Percentiles rank a stretch among this genome's conserved stretches.
Conservation (phyloP, 371 early-diverging fungal species). For the Polyrhizophydium stewartii region DNA sequence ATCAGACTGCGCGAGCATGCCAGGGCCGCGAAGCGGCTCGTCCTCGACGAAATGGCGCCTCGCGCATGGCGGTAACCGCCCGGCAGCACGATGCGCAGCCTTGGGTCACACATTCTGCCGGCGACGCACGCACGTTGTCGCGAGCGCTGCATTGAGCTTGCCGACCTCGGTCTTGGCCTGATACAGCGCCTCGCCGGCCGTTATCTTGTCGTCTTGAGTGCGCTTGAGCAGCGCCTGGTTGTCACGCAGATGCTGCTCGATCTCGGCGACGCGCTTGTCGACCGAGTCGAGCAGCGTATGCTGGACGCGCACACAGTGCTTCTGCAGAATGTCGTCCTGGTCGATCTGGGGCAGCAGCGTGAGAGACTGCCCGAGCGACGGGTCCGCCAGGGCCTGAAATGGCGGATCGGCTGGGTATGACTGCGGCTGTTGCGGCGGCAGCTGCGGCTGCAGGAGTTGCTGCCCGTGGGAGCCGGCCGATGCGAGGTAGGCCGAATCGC, state of each 20-base stretch:
- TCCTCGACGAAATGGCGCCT: too few species aligned
- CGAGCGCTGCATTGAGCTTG: conserved; percentile 23
- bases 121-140: conserved; percentile 20
- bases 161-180: conserved; percentile 30
- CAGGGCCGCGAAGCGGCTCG: too few species aligned
- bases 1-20: too few species aligned
- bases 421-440: not conserved
- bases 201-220: conserved; percentile 29
- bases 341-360: not conserved
- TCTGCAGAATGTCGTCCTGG: conserved; percentile 23
- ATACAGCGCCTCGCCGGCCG: conserved; percentile 31
- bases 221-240: conserved; percentile 23
- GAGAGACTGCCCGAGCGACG: not conserved
- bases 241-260: conserved; percentile 27
- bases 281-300: conserved; percentile 28
- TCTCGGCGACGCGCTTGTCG: conserved; percentile 30
- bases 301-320: conserved; percentile 33
- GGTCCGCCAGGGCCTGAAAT: not conserved
- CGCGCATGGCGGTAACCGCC: too few species aligned
- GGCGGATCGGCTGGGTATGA: not conserved
- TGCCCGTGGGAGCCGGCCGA: not conserved
- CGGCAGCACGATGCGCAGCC: too few species aligned
- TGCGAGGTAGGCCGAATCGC: conserved; percentile 1
- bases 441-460: not conserved
- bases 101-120: too few species aligned